Evolutionary conservation across 2,329 filamentous ascomycete species (phyloP).

Genomic region (Rutstroemia sp.): DNA sequence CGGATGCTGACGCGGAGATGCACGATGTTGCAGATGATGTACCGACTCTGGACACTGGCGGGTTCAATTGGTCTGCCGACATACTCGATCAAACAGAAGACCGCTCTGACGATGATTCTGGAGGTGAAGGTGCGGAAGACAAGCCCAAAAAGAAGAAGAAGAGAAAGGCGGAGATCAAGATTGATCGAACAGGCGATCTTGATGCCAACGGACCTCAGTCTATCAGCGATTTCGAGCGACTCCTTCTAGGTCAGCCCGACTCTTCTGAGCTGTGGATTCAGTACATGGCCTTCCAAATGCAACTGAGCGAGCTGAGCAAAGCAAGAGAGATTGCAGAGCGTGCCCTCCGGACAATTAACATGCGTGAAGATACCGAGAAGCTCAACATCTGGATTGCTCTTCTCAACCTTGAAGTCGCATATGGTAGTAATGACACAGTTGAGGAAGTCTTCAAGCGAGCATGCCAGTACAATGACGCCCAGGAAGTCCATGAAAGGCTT

Average conservation of each 20-base stretch:
- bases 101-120: slow-evolving; percentile 38
- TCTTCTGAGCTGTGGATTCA: slow-evolving; percentile 91
- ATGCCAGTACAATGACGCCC: slow-evolving; percentile 86
- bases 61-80: slow-evolving; percentile 83
- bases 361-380: slow-evolving; percentile 86
- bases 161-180: slow-evolving; percentile 68
- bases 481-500: slow-evolving; percentile 82
- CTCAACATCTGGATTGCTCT: slow-evolving; percentile 92
- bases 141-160: slow-evolving; percentile 63
- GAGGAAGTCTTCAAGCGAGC: slow-evolving; percentile 87
- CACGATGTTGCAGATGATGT: slow-evolving; percentile 24
- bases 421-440: slow-evolving; percentile 73
- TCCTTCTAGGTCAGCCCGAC: slow-evolving; percentile 86
- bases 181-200: slow-evolving; percentile 87
- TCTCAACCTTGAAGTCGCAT: slow-evolving; percentile 89
- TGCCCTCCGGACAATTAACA: slow-evolving; percentile 83
- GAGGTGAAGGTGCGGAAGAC: slow-evolving; percentile 33
- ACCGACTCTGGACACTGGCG: slow-evolving; percentile 60
- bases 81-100: slow-evolving; percentile 47
- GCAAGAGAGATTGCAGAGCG: slow-evolving; percentile 86
- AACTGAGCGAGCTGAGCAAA: slow-evolving; percentile 80
- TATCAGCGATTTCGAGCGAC: slow-evolving; percentile 84
- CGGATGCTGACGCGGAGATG: slow-evolving; percentile 30
- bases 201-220: slow-evolving; percentile 85
- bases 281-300: slow-evolving; percentile 98